Evolutionary conservation across 371 early-diverging fungal species (phyloP).

Genomic region (Rhizopus sp.): DNA sequence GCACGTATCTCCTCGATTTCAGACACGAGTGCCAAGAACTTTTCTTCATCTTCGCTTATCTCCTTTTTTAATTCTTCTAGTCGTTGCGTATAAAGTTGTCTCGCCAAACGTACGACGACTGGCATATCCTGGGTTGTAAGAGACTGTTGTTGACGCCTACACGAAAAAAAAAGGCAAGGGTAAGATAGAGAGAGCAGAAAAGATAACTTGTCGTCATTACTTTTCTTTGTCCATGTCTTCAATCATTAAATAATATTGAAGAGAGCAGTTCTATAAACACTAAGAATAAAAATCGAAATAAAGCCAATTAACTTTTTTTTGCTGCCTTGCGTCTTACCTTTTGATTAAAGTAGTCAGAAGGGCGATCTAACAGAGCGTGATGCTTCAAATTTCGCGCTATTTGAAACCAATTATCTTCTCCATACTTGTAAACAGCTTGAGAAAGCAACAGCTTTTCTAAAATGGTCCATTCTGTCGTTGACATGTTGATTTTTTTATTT

Average conservation of each 20-base stretch:
- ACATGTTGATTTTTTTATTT: slow-evolving; percentile 9
- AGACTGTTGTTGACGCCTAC: slow-evolving; percentile 6
- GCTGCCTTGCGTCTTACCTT: slow-evolving; percentile 29
- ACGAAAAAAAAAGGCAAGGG: neutral
- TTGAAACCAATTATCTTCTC: slow-evolving; percentile 65
- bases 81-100: slow-evolving; percentile 54
- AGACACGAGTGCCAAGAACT: slow-evolving; percentile 48
- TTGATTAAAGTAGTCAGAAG: slow-evolving; percentile 55
- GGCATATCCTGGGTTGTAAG: slow-evolving; percentile 25
- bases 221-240: slow-evolving; percentile 32
- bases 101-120: slow-evolving; percentile 53
- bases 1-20: slow-evolving; percentile 62
- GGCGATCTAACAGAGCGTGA: slow-evolving; percentile 53
- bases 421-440: slow-evolving; percentile 68
- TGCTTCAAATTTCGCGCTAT: slow-evolving; percentile 57
- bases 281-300: neutral
- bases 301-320: slow-evolving; percentile 3
- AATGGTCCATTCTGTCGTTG: slow-evolving; percentile 50
- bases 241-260: slow-evolving; percentile 36
- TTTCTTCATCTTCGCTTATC: slow-evolving; percentile 56
- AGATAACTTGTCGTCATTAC: slow-evolving; percentile 12
- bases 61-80: slow-evolving; percentile 56
- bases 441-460: slow-evolving; percentile 65
- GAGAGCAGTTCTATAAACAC: slow-evolving; percentile 32
- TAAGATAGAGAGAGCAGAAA: neutral